Evolutionary conservation across 2,329 filamentous ascomycete species (phyloP), one percentile per base, ranked within the genome.

Genomic region (Neophaeococcomyces mojaviensis): DNA sequence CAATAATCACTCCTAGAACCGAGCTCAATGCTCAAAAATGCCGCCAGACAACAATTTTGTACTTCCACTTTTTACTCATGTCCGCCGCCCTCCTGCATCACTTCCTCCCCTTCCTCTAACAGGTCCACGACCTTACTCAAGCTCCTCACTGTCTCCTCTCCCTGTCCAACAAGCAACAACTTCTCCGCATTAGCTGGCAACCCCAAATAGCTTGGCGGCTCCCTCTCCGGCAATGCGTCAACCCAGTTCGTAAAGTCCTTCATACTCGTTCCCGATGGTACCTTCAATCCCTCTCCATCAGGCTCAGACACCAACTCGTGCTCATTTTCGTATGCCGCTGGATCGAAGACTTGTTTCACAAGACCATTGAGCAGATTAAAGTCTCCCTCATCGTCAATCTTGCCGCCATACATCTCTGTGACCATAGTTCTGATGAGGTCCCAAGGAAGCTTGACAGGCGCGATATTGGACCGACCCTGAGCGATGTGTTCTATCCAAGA

Each of bases 131-230:
- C 86, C 64, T 83, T 86, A 61, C 83, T 82, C 64, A 97, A 59
- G 65, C 96, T 89, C 53, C 76, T 77, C 58, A 96, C 82, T 77
- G 96, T 82, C 59, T 83, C 86, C 61, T 79, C 78, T 35, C 90
- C 94, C 59, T 95, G 81, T 2, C 87, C 89, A 12, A 95, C 86
- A 26, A 98, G 75, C 58, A 98, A 67, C 62, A 98, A 64, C 69
- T 97, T 98, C 79, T 98, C 92, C 16, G 92, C 92, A 64, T 98
- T 96, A 22, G 88, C 87, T 30, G 92, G 92, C 55, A 98, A 68
- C 18, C 92, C 94, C 13, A 98, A 74, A 62, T 95, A 98, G 1
- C 88, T 95, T 3, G 92, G 92, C 22, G 94, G 94, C 66, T 98
- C 92, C 58, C 92, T 81, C 74, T 98, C 92, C 0, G 92, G 92